Base-by-base conservation (phyloP, 805 yeast genomes). In the Phaffomyces opuntiae region DNA sequence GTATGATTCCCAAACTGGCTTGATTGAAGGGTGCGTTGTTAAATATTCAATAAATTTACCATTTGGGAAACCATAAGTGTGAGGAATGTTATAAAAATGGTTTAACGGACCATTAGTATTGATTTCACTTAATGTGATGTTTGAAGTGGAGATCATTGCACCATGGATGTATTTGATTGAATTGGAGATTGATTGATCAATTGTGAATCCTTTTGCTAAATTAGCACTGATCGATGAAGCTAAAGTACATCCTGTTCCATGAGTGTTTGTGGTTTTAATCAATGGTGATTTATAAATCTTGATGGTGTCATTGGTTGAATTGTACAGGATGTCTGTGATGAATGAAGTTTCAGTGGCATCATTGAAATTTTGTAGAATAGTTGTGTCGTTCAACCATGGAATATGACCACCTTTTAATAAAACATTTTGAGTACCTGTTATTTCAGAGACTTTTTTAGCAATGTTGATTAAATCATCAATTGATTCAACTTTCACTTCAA, bases 171-270 rank as follows among this genome's bases (percentile, higher is more conserved):
- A 89, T 50, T 74, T 74, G 40, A 87, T 74, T 0, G 83, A 78
- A 19, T 72, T 65, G 9, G 70, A 69, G 8, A 85, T 74, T 0
- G 95, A 69, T 3, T 69, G 70, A 3, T 54, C 51, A 9, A 86
- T 55, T 0, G 67, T 32, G 33, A 58, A 52, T 0, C 81, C 82
- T 33, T 69, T 69, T 4, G 95, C 90, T 25, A 87, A 53, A 53
- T 84, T 78, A 2, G 93, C 80, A 0, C 93, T 81, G 50, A 89
- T 82, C 0, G 95, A 74, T 0, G 95, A 81, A 0, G 95, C 80
- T 42, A 89, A 68, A 0, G 96, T 85, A 63, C 96, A 89, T 1
- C 96, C 96, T 4, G 96, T 87, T 12, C 96, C 96, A 61, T 89
- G 96, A 1, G 87, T 79, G 56, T 82, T 77, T 3, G 64, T 61